A percentile compares a stretch with the other conserved stretches of the same genome.
Evolutionary conservation across 257 asterid species (phyloP).

Genomic region (Ajuga chamaepitys): DNA sequence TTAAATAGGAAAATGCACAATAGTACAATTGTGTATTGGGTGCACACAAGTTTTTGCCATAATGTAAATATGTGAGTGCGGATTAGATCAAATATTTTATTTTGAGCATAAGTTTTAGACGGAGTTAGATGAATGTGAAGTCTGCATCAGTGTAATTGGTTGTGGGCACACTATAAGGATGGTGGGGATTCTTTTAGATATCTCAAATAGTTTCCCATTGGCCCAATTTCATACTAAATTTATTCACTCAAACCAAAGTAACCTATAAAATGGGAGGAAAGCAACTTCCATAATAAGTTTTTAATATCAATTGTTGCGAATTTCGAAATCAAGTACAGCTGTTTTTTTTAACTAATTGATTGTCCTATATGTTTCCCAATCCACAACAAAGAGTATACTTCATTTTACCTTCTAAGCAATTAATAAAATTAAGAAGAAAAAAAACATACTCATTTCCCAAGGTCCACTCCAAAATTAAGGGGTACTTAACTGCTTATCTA

Average conservation of each 20-base stretch:
- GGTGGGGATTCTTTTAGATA: not conserved
- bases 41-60: too few relatives aligned
- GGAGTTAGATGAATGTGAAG: too few relatives aligned
- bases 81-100: too few relatives aligned
- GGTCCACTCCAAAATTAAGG: conserved; percentile 8
- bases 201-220: conserved; percentile 2
- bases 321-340: conserved; percentile 20
- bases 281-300: conserved; percentile 15
- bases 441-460: conserved; percentile 25
- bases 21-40: too few relatives aligned
- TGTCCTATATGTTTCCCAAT: conserved; percentile 32
- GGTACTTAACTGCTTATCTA: too few relatives aligned
- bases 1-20: too few relatives aligned
- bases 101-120: too few relatives aligned
- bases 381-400: conserved; percentile 25
- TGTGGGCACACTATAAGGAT: too few relatives aligned
- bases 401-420: conserved; percentile 19
- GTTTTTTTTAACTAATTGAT: conserved; percentile 12
- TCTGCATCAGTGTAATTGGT: too few relatives aligned
- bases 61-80: too few relatives aligned
- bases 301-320: conserved; percentile 15
- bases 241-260: conserved; percentile 12
- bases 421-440: not conserved
- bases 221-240: not conserved
- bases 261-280: not conserved